Evolutionary conservation across 495 filamentous ascomycete genomes (phyloP).

Genomic region (Astrothelium subdiscretum): DNA sequence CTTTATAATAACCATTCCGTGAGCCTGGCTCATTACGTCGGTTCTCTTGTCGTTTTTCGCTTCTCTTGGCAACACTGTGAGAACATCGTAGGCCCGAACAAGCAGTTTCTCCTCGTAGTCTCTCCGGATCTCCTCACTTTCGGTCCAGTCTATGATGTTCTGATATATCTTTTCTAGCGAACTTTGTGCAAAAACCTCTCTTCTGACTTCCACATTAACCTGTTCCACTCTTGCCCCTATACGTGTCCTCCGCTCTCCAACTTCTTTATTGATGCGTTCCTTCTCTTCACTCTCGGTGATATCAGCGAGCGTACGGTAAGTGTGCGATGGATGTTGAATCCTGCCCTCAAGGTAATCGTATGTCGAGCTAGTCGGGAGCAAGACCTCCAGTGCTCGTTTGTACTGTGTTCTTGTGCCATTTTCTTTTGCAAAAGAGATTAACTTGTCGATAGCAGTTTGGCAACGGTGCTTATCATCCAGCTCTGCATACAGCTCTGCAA

Average conservation of each 20-base stretch:
- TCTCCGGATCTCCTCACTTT: conserved; percentile 73
- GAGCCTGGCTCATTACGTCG: conserved; percentile 60
- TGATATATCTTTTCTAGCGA: conserved; percentile 63
- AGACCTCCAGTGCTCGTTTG: conserved; percentile 57
- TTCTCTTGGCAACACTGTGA: conserved; percentile 51
- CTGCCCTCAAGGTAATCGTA: conserved; percentile 79
- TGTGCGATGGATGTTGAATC: conserved; percentile 65
- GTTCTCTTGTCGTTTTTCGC: conserved; percentile 57
- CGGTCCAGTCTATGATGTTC: conserved; percentile 77
- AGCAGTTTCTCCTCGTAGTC: conserved; percentile 84
- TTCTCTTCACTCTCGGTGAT: conserved; percentile 80
- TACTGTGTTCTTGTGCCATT: conserved; percentile 62
- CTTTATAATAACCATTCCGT: conserved; percentile 90
- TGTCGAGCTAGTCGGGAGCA: conserved; percentile 64
- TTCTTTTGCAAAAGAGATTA: conserved; percentile 53
- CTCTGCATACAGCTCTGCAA: conserved; percentile 64
- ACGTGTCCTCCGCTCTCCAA: conserved; percentile 77
- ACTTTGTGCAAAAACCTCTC: conserved; percentile 64
- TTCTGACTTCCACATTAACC: conserved; percentile 75
- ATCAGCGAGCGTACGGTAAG: conserved; percentile 74
- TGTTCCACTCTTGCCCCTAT: conserved; percentile 74
- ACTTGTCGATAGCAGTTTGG: conserved; percentile 73
- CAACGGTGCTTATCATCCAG: conserved; percentile 58
- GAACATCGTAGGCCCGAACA: conserved; percentile 63
- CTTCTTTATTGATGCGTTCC: conserved; percentile 80